Percentiles rank a stretch among this genome's conserved stretches.
Conservation (phyloP, 2,329 filamentous ascomycete species). For the Paracoccidioides lutzii region DNA sequence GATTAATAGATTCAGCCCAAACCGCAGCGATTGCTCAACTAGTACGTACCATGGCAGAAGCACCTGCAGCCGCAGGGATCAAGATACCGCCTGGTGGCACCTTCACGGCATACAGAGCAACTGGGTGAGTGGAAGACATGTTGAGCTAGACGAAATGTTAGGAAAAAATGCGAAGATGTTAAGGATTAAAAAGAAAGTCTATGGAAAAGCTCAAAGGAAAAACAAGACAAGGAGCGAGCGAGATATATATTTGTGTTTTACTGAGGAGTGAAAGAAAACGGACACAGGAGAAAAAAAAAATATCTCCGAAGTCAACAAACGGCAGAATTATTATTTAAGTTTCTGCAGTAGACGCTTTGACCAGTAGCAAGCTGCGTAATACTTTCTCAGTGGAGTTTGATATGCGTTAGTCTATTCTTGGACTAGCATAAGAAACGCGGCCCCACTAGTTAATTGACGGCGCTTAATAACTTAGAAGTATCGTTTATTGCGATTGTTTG, state of each 20-base stretch:
- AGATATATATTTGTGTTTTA: background rate
- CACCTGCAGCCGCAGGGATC: slow-evolving; percentile 64
- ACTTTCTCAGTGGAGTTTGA: background rate
- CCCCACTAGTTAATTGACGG: background rate
- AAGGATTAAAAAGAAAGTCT: background rate
- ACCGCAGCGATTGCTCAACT: background rate
- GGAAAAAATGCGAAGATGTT: background rate
- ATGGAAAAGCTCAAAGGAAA: background rate
- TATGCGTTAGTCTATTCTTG: background rate
- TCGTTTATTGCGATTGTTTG: background rate
- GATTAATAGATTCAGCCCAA: background rate
- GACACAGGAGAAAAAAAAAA: slow-evolving; percentile 9
- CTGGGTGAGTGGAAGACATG: slow-evolving; percentile 42
- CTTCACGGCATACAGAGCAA: slow-evolving; percentile 84
- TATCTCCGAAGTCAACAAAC: slow-evolving; percentile 9
- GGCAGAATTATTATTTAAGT: slow-evolving; percentile 11
- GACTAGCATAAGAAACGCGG: background rate
- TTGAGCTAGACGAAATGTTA: slow-evolving; percentile 10
- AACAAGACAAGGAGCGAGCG: slow-evolving; percentile 3
- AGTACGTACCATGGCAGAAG: slow-evolving; percentile 67
- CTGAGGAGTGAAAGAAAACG: slow-evolving; percentile 7
- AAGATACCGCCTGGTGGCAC: slow-evolving; percentile 75
- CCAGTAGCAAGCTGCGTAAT: background rate
- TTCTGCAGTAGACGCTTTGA: background rate
- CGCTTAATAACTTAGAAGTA: background rate